A percentile compares a stretch with the other conserved stretches of the same genome.
These are phyloP conservation scores for Linaria vulgaris DNA, from an alignment of 257 asterid species.

Conservation along the genomic window DNA sequence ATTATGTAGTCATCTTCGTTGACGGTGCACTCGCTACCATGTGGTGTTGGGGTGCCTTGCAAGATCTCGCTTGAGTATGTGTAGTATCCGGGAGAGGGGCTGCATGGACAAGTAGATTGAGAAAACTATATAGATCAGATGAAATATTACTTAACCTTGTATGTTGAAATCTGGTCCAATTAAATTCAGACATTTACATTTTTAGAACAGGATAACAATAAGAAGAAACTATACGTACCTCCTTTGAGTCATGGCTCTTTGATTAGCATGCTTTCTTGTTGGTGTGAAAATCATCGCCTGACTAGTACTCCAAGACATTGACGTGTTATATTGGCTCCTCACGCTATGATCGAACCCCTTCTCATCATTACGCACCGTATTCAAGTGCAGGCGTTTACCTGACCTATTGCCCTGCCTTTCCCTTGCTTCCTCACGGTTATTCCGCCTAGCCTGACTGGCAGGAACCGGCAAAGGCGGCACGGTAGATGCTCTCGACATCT, in stretches of 20 bases:
- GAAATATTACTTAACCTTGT: too few relatives aligned
- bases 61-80: slow-evolving; percentile 57
- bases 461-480: slow-evolving; percentile 32
- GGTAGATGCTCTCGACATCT: slow-evolving; percentile 29
- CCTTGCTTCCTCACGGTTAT: not conserved
- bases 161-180: not conserved
- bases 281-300: slow-evolving; percentile 59
- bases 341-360: slow-evolving; percentile 57
- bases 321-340: slow-evolving; percentile 61
- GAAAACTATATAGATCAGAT: too few relatives aligned
- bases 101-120: slow-evolving; percentile 25
- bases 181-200: not conserved
- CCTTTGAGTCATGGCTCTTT: slow-evolving; percentile 31
- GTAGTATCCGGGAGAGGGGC: slow-evolving; percentile 55
- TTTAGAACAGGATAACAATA: not conserved
- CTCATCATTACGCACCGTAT: slow-evolving; percentile 28
- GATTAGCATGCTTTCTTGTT: slow-evolving; percentile 41
- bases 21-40: slow-evolving; percentile 71
- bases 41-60: slow-evolving; percentile 64
- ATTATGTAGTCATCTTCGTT: slow-evolving; percentile 78
- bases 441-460: slow-evolving; percentile 12
- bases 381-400: slow-evolving; percentile 40
- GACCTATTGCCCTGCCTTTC: slow-evolving; percentile 26
- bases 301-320: slow-evolving; percentile 61
- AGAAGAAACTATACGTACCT: slow-evolving; percentile 38